A percentile compares a stretch with the other conserved stretches of the same genome.
phyloP scores from a whole-genome alignment of 129 eudicot genomes.

The Mikania micrantha region DNA sequence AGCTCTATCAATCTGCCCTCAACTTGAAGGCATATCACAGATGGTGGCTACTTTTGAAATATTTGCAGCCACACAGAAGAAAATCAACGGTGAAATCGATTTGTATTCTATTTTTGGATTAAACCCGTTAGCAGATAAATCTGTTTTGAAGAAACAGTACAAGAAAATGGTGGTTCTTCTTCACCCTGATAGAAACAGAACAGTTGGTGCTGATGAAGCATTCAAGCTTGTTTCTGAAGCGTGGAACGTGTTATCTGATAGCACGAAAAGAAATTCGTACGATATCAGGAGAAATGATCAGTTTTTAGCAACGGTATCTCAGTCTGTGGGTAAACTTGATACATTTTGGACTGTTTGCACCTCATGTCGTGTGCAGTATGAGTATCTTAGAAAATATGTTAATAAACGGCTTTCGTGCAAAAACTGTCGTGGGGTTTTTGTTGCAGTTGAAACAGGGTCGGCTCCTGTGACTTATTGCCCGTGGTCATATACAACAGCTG shows the following conservation, averaged over 20 bases:
- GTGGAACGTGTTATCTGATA: slow-evolving; percentile 66
- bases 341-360: slow-evolving; percentile 97
- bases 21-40: slow-evolving; percentile 71
- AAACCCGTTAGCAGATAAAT: slow-evolving; percentile 54
- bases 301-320: slow-evolving; percentile 17
- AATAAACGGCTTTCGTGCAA: slow-evolving; percentile 84
- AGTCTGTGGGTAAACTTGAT: slow-evolving; percentile 45
- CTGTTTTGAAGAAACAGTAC: slow-evolving; percentile 63
- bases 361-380: slow-evolving; percentile 90
- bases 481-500: slow-evolving; percentile 49
- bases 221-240: slow-evolving; percentile 80
- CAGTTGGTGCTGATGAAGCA: slow-evolving; percentile 89
- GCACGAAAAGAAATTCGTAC: slow-evolving; percentile 51
- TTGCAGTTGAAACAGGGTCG: slow-evolving; percentile 76
- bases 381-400: slow-evolving; percentile 84
- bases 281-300: slow-evolving; percentile 54
- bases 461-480: slow-evolving; percentile 57
- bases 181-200: slow-evolving; percentile 78
- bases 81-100: slow-evolving; percentile 69
- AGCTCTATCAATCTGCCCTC: slow-evolving; percentile 73
- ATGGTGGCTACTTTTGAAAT: slow-evolving; percentile 85
- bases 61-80: slow-evolving; percentile 46
- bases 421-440: slow-evolving; percentile 84
- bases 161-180: slow-evolving; percentile 69
- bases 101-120: slow-evolving; percentile 69